Conservation (phyloP, 164 flowering plant species). For the Pachysandra terminalis region DNA sequence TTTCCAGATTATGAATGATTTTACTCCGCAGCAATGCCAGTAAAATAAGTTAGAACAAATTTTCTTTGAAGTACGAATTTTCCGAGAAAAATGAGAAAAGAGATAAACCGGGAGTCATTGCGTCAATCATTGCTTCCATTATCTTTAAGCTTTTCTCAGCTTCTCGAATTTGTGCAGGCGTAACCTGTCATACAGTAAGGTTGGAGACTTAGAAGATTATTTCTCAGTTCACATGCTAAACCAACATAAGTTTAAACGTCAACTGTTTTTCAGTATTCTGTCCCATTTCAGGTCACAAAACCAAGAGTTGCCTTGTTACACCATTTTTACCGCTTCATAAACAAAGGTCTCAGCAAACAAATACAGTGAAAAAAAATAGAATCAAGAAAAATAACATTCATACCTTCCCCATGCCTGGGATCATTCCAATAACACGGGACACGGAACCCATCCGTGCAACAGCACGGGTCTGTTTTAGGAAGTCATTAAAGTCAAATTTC, state of each 20-base stretch:
- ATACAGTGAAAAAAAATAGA: neutral
- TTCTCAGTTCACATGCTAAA: neutral
- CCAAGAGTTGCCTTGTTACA: neutral
- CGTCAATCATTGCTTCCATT: conserved; percentile 96
- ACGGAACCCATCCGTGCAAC: conserved; percentile 97
- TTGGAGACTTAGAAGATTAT: neutral
- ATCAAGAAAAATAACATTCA: conserved; percentile 2
- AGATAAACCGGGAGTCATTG: conserved; percentile 82
- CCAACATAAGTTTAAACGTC: neutral
- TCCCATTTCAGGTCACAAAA: neutral
- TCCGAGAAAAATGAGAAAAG: conserved; percentile 7
- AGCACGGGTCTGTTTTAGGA: conserved; percentile 91
- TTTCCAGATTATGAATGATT: neutral
- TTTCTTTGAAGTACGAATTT: neutral
- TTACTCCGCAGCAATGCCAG: neutral
- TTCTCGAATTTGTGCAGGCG: conserved; percentile 95
- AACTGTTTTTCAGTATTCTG: conserved; percentile 1
- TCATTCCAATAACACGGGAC: conserved; percentile 94
- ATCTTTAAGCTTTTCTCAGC: conserved; percentile 87
- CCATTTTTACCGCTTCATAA: neutral
- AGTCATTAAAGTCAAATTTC: conserved; percentile 96
- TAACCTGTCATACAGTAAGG: conserved; percentile 45
- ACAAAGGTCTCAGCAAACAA: neutral
- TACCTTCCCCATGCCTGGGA: conserved; percentile 99
- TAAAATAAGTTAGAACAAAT: neutral